These are phyloP conservation scores for Pythium apleroticum DNA, from an alignment of 352 stramenopile species.

Conservation along the genomic window DNA sequence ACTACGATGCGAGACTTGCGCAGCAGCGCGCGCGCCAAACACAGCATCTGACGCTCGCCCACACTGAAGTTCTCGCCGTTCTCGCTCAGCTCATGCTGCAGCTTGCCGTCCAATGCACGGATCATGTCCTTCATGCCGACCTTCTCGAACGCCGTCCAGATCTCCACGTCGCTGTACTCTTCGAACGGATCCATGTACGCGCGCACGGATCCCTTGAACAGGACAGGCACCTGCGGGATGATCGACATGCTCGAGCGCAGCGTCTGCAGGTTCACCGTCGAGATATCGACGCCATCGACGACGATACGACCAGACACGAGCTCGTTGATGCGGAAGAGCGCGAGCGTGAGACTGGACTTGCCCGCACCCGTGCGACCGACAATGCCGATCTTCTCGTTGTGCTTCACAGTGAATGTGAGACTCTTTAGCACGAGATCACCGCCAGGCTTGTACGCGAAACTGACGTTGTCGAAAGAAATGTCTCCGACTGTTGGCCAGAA, in stretches of 20 bases:
- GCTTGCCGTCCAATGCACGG: slow-evolving; percentile 32
- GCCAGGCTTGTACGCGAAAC: slow-evolving; percentile 70
- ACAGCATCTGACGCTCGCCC: slow-evolving; percentile 92
- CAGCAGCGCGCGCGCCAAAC: slow-evolving; percentile 89
- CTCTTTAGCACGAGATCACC: slow-evolving; percentile 38
- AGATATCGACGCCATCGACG: slow-evolving; percentile 40
- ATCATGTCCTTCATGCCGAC: slow-evolving; percentile 54
- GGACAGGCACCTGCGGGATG: slow-evolving; percentile 74
- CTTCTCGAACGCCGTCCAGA: slow-evolving; percentile 69
- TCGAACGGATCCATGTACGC: slow-evolving; percentile 87
- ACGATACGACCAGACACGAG: slow-evolving; percentile 58
- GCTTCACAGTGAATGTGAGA: slow-evolving; percentile 44
- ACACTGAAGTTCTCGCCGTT: slow-evolving; percentile 83
- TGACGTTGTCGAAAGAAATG: slow-evolving; percentile 76
- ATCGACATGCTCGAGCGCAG: slow-evolving; percentile 37
- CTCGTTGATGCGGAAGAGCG: slow-evolving; percentile 92
- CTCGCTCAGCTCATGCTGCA: slow-evolving; percentile 44
- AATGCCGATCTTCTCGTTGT: slow-evolving; percentile 74
- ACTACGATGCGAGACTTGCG: slow-evolving; percentile 91
- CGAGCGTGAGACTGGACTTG: slow-evolving; percentile 85
- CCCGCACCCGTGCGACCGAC: slow-evolving; percentile 87
- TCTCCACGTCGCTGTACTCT: slow-evolving; percentile 61
- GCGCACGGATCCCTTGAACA: slow-evolving; percentile 86
- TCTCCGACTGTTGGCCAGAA: slow-evolving; percentile 62
- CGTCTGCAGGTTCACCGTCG: slow-evolving; percentile 23